Conservation (phyloP, 2,329 filamentous ascomycete species). For the Botrytis elliptica region DNA sequence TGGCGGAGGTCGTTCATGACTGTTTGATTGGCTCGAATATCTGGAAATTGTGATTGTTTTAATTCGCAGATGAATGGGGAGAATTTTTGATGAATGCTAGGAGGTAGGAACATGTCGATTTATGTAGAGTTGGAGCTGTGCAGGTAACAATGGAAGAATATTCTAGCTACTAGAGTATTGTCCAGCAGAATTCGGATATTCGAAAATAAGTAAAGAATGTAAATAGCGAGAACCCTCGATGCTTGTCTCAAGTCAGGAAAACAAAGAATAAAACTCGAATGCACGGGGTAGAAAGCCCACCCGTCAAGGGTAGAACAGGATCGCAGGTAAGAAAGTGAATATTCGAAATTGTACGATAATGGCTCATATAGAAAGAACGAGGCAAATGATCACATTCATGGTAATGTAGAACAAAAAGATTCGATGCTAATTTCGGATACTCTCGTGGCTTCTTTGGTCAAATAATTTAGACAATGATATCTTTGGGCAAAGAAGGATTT, state of each 20-base stretch:
- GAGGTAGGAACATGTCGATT: too few species aligned
- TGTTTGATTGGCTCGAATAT: background rate
- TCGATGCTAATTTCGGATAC: background rate
- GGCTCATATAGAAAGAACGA: background rate
- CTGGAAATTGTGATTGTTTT: too few species aligned
- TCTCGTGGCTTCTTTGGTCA: background rate
- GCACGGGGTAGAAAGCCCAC: background rate
- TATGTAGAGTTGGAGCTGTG: background rate
- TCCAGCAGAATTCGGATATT: too few species aligned
- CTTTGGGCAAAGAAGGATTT: background rate
- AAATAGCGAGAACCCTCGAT: background rate
- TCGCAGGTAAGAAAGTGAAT: background rate
- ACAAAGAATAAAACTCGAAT: background rate
- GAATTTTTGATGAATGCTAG: background rate
- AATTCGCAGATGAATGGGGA: background rate
- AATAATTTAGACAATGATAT: background rate
- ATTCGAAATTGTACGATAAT: background rate
- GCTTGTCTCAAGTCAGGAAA: background rate
- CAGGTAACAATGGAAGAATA: background rate
- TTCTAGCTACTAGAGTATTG: background rate
- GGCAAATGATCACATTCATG: background rate
- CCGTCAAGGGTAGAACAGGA: background rate
- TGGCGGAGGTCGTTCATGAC: background rate
- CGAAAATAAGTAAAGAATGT: background rate
- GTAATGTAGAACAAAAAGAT: background rate